A percentile compares a stretch with the other conserved stretches of the same genome.
phyloP scores from a whole-genome alignment of 345 rosid species.

The Lumnitzera racemosa region DNA sequence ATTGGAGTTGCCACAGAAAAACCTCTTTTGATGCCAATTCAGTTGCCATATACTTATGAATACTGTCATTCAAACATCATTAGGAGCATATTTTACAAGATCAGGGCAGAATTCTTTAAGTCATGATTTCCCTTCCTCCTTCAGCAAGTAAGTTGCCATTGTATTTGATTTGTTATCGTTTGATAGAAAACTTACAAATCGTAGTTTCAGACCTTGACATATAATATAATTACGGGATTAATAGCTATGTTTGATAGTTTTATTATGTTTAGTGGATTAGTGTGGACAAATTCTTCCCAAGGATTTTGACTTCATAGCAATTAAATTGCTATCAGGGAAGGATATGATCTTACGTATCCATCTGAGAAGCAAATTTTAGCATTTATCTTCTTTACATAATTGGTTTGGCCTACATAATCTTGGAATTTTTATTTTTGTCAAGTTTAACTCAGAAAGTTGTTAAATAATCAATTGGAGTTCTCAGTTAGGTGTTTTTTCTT shows the following conservation, averaged over 20 bases:
- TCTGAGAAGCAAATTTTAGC: too few relatives aligned
- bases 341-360: too few relatives aligned
- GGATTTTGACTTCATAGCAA: too few relatives aligned
- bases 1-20: constrained; percentile 21
- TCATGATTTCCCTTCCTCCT: constrained; percentile 50
- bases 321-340: too few relatives aligned
- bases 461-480: constrained; percentile 1
- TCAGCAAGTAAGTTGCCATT: constrained; percentile 25
- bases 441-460: too few relatives aligned
- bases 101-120: constrained; percentile 50
- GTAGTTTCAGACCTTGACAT: constrained; percentile 23
- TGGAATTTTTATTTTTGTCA: too few relatives aligned
- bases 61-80: constrained; percentile 51
- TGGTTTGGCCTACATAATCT: too few relatives aligned
- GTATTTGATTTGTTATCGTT: not conserved
- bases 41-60: constrained; percentile 34
- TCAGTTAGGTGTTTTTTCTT: constrained; percentile 13
- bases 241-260: too few relatives aligned
- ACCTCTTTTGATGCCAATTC: constrained; percentile 41
- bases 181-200: not conserved
- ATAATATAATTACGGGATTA: not conserved
- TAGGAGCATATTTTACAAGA: constrained; percentile 42
- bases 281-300: too few relatives aligned
- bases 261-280: too few relatives aligned
- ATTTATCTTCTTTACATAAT: too few relatives aligned